Evolutionary conservation across 2,329 filamentous ascomycete genomes (phyloP), one percentile per base, ranked within the genome.

Genomic region (Paracorniculantispora psalliotae): DNA sequence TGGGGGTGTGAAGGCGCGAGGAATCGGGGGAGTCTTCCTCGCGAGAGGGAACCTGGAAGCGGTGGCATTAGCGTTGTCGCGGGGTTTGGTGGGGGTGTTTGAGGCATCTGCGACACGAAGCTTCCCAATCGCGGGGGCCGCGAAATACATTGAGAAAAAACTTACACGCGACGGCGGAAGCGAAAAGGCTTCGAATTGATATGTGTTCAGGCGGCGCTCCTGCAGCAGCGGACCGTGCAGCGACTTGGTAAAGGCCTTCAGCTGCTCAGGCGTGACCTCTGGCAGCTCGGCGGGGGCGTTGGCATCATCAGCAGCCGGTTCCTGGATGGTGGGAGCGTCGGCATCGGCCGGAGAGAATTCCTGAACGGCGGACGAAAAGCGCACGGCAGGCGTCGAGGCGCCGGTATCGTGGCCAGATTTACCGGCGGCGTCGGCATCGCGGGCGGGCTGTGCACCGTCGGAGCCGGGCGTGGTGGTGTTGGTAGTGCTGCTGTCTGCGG

Each of bases 101-200:
- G 6, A 7, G 30, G 21, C 30, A 39, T 55, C n/a, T n/a, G 39
- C 39, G 3, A 23, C 7, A 3, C 9, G 39, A n/a, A n/a, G n/a
- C n/a, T 30, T 43, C 8, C 7, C n/a, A 46, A 30, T 44, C 3
- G 19, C 39, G 33, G 28, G 6, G 56, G 26, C 26, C 23, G 59
- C 52, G 57, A 51, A 56, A 30, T n/a, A 28, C 52, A 6, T 8
- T 8, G 9, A 19, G 15, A 15, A 26, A 59, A 59, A 53, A 82
- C 88, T 75, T 85, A 93, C 91, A 75, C 90, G 84, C 48, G 91
- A 93, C 33, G 84, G 81, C 39, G 94, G 93, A 55, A 97, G 80
- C 37, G 94, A 97, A 63, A 96, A 87, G 35, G 93, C 88, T 71
- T 97, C 92, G 69, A 92, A 97, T 46, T 89, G 87, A 74, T 91